Percentiles rank a stretch among this genome's conserved stretches.
These are phyloP conservation scores for Backusella tarrabulga DNA, from an alignment of 192 early-diverging fungal genomes.

Conservation along the genomic window DNA sequence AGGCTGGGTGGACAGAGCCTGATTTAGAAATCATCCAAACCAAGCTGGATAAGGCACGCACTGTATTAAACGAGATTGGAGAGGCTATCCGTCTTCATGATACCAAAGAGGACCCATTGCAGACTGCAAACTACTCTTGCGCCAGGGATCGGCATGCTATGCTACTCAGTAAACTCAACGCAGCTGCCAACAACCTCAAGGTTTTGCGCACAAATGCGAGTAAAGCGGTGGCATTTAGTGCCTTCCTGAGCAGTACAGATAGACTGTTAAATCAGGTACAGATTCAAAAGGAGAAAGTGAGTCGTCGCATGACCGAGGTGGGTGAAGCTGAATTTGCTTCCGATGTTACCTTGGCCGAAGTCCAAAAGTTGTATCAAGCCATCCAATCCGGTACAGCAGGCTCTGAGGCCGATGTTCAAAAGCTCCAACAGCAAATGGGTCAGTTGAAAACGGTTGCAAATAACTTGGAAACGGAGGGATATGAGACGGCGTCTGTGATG, in stretches of 20 bases:
- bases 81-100: not conserved
- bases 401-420: not conserved
- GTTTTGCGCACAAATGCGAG: slow-evolving; percentile 8
- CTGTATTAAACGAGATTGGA: not conserved
- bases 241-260: not conserved
- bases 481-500: not conserved
- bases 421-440: not conserved
- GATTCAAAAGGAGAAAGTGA: not conserved
- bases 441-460: not conserved
- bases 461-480: not conserved
- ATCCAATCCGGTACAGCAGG: not conserved
- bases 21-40: slow-evolving; percentile 13
- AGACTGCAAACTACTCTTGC: slow-evolving; percentile 31
- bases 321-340: not conserved
- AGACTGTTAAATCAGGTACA: not conserved
- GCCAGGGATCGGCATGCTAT: slow-evolving; percentile 14
- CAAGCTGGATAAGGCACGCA: not conserved
- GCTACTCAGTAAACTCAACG: slow-evolving; percentile 1
- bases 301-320: not conserved
- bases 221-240: slow-evolving; percentile 16
- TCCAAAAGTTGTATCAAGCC: not conserved
- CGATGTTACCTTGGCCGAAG: not conserved
- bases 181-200: not conserved
- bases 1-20: slow-evolving; percentile 1
- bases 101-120: slow-evolving; percentile 18